These are phyloP conservation scores for Tricharina praecox DNA, from an alignment of 495 filamentous ascomycete genomes.

Conservation along the genomic window DNA sequence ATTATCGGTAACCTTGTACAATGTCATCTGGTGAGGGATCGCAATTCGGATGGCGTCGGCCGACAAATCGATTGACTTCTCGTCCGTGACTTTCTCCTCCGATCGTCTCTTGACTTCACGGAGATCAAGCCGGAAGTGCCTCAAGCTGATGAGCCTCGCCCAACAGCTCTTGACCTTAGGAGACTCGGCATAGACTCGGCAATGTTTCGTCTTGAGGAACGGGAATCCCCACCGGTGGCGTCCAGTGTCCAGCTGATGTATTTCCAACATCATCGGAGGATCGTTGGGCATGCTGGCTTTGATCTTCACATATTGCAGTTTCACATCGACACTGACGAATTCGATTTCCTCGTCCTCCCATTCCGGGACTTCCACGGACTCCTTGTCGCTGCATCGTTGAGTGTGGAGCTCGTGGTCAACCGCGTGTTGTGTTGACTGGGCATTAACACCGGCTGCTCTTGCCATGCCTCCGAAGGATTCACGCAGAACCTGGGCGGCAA, in stretches of 20 bases:
- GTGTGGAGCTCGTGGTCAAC: constrained; percentile 1
- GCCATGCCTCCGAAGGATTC: constrained; percentile 43
- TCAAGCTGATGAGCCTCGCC: constrained; percentile 71
- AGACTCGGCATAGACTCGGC: constrained; percentile 69
- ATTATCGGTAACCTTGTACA: constrained; percentile 86
- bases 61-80: constrained; percentile 69
- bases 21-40: constrained; percentile 84
- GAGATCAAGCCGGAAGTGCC: constrained; percentile 59
- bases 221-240: constrained; percentile 72
- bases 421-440: background rate
- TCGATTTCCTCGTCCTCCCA: constrained; percentile 31
- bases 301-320: constrained; percentile 60
- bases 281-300: constrained; percentile 77
- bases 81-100: constrained; percentile 44
- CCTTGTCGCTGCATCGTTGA: constrained; percentile 5
- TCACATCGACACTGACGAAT: constrained; percentile 64
- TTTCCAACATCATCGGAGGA: constrained; percentile 75
- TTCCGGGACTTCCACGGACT: constrained; percentile 14
- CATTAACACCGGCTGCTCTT: background rate
- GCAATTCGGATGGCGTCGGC: constrained; percentile 73
- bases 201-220: constrained; percentile 54
- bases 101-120: constrained; percentile 55
- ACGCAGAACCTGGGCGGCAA: constrained; percentile 59
- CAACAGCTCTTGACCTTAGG: constrained; percentile 66
- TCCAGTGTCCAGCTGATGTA: constrained; percentile 63